These are phyloP conservation scores for Sungouiella thailandica DNA, from an alignment of 805 yeast species.

Conservation along the genomic window DNA sequence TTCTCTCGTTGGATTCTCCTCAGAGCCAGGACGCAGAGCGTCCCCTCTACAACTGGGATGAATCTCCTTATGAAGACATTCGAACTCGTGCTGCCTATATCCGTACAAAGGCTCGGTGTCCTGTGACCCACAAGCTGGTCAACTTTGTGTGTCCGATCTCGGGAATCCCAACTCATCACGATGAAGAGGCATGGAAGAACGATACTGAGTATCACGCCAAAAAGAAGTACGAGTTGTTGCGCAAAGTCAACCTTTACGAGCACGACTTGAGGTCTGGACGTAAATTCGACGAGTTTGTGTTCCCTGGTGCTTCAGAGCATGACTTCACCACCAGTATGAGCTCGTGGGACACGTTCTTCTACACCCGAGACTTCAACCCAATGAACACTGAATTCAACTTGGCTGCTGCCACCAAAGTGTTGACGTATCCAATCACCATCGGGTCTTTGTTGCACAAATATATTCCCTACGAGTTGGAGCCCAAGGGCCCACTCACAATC, in stretches of 20 bases:
- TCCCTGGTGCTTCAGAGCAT: slow-evolving; percentile 73
- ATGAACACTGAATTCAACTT: slow-evolving; percentile 96
- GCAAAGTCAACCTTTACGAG: slow-evolving; percentile 86
- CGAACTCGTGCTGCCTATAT: slow-evolving; percentile 90
- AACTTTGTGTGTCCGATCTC: slow-evolving; percentile 86
- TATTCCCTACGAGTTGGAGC: slow-evolving; percentile 77
- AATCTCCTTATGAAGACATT: slow-evolving; percentile 81
- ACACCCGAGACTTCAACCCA: slow-evolving; percentile 87
- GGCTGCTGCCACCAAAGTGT: slow-evolving; percentile 91
- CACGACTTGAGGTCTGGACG: slow-evolving; percentile 94
- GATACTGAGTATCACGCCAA: slow-evolving; percentile 69
- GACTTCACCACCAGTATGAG: slow-evolving; percentile 74
- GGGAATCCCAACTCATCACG: slow-evolving; percentile 96
- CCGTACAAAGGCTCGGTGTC: slow-evolving; percentile 82
- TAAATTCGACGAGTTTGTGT: slow-evolving; percentile 91
- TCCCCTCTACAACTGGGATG: slow-evolving; percentile 71
- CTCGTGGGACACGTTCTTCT: slow-evolving; percentile 90
- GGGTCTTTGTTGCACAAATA: slow-evolving; percentile 77
- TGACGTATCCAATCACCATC: slow-evolving; percentile 88
- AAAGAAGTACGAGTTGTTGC: slow-evolving; percentile 66
- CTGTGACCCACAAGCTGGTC: slow-evolving; percentile 78
- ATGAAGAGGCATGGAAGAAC: slow-evolving; percentile 80
- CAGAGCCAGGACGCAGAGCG: slow-evolving; percentile 24
- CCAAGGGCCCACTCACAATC: slow-evolving; percentile 81
- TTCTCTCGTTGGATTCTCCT: slow-evolving; percentile 32